Conservation (phyloP, 176 grass and related monocot species). For the Oropetium thomaeum region DNA sequence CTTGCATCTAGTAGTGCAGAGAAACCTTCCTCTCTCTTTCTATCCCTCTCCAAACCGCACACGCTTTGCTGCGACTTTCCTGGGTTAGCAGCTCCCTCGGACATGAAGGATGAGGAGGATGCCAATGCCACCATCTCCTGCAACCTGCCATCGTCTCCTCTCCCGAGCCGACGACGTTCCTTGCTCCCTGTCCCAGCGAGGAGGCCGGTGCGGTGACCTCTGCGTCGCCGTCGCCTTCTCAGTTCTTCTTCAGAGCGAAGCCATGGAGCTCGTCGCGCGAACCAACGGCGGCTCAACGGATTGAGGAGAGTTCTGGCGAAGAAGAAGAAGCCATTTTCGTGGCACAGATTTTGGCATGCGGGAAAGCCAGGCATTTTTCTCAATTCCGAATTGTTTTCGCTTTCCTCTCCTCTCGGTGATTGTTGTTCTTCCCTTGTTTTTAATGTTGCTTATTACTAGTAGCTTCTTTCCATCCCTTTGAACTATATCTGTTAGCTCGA, state of each 20-base stretch:
- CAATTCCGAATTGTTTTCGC: conserved; percentile 37
- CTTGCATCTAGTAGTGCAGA: conserved; percentile 35
- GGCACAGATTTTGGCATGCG: conserved; percentile 41
- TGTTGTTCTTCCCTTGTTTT: conserved; percentile 14
- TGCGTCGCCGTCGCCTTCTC: conserved; percentile 19
- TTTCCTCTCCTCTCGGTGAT: conserved; percentile 33
- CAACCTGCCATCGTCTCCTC: conserved; percentile 25
- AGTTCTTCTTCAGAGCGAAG: conserved; percentile 34
- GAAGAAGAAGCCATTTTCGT: conserved; percentile 27
- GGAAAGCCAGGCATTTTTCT: conserved; percentile 77
- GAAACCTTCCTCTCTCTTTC: conserved; percentile 23
- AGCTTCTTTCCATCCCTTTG: conserved; percentile 11
- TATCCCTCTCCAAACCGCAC: conserved; percentile 9
- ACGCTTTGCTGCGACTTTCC: conserved; percentile 22
- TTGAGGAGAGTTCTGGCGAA: conserved; percentile 43
- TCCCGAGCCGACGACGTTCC: not conserved
- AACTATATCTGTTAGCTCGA: conserved; percentile 37
- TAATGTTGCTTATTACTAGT: conserved; percentile 32
- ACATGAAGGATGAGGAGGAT: conserved; percentile 43
- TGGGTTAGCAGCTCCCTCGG: conserved; percentile 15
- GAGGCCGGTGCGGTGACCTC: conserved; percentile 39
- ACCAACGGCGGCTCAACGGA: conserved; percentile 30
- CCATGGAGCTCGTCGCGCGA: conserved; percentile 35
- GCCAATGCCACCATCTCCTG: conserved; percentile 25
- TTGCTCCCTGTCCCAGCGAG: not conserved